phyloP scores from a whole-genome alignment of 2,329 filamentous ascomycete species.

The Paraphoma sp. region DNA sequence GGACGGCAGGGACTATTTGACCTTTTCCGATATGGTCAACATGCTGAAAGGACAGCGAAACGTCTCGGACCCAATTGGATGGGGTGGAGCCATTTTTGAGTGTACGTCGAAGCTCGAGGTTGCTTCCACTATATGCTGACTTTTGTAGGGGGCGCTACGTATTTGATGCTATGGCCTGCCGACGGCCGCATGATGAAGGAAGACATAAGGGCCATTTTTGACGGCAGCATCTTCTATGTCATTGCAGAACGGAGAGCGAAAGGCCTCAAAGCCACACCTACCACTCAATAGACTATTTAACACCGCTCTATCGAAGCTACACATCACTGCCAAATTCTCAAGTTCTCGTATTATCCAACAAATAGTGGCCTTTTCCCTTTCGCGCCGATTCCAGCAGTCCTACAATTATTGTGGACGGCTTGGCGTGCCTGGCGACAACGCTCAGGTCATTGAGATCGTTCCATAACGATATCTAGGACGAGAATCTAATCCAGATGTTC shows the following conservation, averaged over 20 bases:
- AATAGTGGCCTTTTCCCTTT: too few relatives aligned
- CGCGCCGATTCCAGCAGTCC: too few relatives aligned
- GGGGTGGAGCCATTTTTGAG: conserved; percentile 54
- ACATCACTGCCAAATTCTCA: too few relatives aligned
- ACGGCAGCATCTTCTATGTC: conserved; percentile 59
- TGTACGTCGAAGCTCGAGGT: conserved; percentile 22
- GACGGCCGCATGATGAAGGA: conserved; percentile 65
- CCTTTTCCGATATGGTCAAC: conserved; percentile 46
- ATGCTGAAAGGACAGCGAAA: conserved; percentile 52
- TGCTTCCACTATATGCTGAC: not conserved
- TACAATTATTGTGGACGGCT: too few relatives aligned
- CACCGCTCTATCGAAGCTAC: too few relatives aligned
- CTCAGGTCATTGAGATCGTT: too few relatives aligned
- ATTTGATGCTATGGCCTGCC: conserved; percentile 61
- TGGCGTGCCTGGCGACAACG: too few relatives aligned
- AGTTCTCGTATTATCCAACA: too few relatives aligned
- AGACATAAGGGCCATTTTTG: conserved; percentile 60
- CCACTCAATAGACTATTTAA: not conserved
- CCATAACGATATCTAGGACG: too few relatives aligned
- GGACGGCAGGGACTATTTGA: conserved; percentile 49
- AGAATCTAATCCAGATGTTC: too few relatives aligned
- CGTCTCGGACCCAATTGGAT: conserved; percentile 54
- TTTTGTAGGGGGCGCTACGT: conserved; percentile 55
- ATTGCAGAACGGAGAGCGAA: conserved; percentile 40
- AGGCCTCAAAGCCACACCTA: conserved; percentile 2